These are phyloP conservation scores for Basipetospora chlamydospora DNA, from an alignment of 2,329 filamentous ascomycete species.

Conservation along the genomic window DNA sequence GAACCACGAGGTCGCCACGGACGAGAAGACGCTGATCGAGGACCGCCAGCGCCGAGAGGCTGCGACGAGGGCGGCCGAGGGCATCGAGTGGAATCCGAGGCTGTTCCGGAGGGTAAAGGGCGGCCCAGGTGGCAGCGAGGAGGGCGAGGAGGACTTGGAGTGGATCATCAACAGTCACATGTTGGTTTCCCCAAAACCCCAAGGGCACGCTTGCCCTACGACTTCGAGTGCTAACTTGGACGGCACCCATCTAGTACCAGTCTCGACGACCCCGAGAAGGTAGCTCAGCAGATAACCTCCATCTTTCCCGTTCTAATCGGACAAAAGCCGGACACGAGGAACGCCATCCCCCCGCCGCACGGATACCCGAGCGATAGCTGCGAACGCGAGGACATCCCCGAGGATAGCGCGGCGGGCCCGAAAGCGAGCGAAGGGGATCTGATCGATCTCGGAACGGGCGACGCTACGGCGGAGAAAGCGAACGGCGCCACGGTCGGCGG, in stretches of 20 bases:
- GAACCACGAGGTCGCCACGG: constrained; percentile 80
- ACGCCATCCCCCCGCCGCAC: constrained; percentile 42
- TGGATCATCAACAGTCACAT: constrained; percentile 86
- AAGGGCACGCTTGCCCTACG: no score
- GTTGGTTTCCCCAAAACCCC: constrained; percentile 37
- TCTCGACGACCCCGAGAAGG: constrained; percentile 29
- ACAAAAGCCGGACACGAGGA: constrained; percentile 44
- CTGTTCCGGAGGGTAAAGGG: constrained; percentile 67
- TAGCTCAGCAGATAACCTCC: constrained; percentile 68
- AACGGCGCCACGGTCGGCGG: not conserved
- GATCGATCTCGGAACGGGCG: constrained; percentile 39
- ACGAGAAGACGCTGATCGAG: constrained; percentile 93
- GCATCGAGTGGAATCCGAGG: constrained; percentile 74
- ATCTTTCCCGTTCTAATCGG: constrained; percentile 77
- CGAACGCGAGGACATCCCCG: no score
- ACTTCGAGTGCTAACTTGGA: no score
- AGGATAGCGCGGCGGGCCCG: no score
- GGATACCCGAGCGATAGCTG: no score
- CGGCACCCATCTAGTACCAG: not conserved
- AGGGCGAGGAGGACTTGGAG: constrained; percentile 79
- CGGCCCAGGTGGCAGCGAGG: constrained; percentile 55
- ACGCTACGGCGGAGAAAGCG: constrained; percentile 3
- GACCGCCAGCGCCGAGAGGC: constrained; percentile 85
- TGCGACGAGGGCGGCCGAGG: constrained; percentile 60
- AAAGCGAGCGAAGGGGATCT: no score